These are phyloP conservation scores for Citrullus mucosospermus DNA, from an alignment of 306 rosid genomes.

Conservation along the genomic window DNA sequence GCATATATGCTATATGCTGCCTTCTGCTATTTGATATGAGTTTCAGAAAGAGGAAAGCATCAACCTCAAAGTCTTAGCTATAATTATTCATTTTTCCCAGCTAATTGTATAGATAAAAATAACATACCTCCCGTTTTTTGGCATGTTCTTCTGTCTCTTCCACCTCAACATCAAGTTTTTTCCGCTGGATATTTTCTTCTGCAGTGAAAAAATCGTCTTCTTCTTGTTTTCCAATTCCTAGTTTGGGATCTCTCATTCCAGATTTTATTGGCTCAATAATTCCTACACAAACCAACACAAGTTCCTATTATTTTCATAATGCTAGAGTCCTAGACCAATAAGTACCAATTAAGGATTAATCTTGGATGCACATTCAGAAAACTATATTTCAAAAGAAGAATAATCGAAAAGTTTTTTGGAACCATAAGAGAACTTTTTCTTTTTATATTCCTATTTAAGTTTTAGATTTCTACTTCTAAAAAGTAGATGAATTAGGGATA, in stretches of 20 bases:
- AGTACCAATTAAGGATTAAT: constrained; percentile 1
- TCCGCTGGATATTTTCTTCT: constrained; percentile 83
- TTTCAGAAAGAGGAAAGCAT: constrained; percentile 78
- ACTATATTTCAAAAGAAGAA: background rate
- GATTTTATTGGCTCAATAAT: constrained; percentile 84
- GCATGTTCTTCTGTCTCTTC: constrained; percentile 79
- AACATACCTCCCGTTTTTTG: constrained; percentile 87
- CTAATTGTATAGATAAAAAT: constrained; percentile 16
- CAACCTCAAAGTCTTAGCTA: constrained; percentile 49
- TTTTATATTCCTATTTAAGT: background rate
- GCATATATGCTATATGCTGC: constrained; percentile 93
- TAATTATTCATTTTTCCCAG: constrained; percentile 19
- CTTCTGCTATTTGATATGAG: constrained; percentile 77
- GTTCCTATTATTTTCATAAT: background rate
- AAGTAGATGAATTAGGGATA: background rate
- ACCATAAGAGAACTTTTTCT: background rate
- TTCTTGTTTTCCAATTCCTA: constrained; percentile 90
- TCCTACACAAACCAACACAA: constrained; percentile 28
- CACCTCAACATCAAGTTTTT: constrained; percentile 75
- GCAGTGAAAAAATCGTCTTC: constrained; percentile 95
- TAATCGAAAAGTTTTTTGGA: background rate
- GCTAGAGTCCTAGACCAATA: background rate
- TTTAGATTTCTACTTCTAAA: background rate
- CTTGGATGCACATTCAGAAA: background rate
- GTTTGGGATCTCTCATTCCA: constrained; percentile 85